Base-by-base conservation (phyloP, 2,329 filamentous ascomycete genomes). In the Westerdykella aurantiaca region DNA sequence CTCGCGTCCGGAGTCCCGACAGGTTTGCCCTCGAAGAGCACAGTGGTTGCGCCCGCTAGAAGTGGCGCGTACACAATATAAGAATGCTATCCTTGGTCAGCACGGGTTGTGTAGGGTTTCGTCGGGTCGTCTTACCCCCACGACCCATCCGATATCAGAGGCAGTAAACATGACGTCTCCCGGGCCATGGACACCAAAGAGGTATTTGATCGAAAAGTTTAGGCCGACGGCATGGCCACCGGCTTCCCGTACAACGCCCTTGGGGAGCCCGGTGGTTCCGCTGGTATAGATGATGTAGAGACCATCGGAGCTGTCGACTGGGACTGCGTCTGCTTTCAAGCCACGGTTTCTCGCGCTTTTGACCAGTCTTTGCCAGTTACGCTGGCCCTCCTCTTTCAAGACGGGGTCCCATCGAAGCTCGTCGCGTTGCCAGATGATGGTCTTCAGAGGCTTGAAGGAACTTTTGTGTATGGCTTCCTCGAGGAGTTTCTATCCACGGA, bases 11-110 rank as follows among this genome's bases (percentile, higher is more conserved):
- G 90, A 0, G 89, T 95, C 4, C 89, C 89, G 11, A 95, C 76
- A 0, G 90, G 90, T 54, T 96, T 96, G n/a, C 90, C 91, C 69
- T 96, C 90, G 64, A 89, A 96, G 0, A 96, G 73, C 1, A 96
- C 80, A 0, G 88, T 95, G 1, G 89, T 83, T 2, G 90, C 89
- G 5, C 90, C 90, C 0, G 85, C 81, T 1, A 96, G 78, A 5
- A 97, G 78, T 11, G 90, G 90, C 4, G 81, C 90, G 60, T 96
- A 96, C 11, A 95, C 73, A 50, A 95, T 95, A 63, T 93, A 96
- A 5, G 62, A 65, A 31, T 66, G 62, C 33, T 35, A 18, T 35
- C 7, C n/a, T 9, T 18, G 9, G 17, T 35, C 14, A 35, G 33
- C n/a, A 9, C 6, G 7, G 7, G 33, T 18, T 12, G 3, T 3